These are phyloP conservation scores for Pharus latifolius DNA, from an alignment of 176 grass and related monocot genomes.

Conservation along the genomic window DNA sequence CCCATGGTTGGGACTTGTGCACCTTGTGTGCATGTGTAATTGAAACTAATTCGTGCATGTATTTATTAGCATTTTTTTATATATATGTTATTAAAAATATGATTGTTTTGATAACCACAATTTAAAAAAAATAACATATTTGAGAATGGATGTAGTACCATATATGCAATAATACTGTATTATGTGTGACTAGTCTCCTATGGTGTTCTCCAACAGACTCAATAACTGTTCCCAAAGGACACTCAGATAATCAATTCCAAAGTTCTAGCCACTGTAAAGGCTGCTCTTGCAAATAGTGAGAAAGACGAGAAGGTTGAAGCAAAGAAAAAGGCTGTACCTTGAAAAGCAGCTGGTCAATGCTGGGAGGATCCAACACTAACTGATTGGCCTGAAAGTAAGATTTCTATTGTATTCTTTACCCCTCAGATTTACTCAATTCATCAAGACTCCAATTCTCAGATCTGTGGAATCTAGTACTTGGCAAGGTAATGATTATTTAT, in stretches of 20 bases:
- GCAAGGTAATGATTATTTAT: neutral
- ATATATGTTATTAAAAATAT: too few species aligned
- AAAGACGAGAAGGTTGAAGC: slow-evolving; percentile 38
- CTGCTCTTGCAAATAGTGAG: slow-evolving; percentile 42
- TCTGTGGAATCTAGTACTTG: neutral
- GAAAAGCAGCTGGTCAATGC: slow-evolving; percentile 71
- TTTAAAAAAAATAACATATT: too few species aligned
- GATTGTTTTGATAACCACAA: too few species aligned
- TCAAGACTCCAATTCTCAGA: neutral
- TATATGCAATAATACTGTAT: neutral
- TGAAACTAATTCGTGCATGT: too few species aligned
- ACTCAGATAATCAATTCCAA: slow-evolving; percentile 47
- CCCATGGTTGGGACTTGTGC: too few species aligned
- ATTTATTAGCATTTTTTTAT: too few species aligned
- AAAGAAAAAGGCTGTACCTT: slow-evolving; percentile 55
- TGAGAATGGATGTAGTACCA: too few species aligned
- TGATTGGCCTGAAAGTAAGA: slow-evolving; percentile 84
- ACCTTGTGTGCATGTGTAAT: too few species aligned
- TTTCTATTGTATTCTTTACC: neutral
- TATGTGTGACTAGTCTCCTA: neutral
- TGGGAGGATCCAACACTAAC: slow-evolving; percentile 73
- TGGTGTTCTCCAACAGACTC: slow-evolving; percentile 14
- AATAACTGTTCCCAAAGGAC: slow-evolving; percentile 63
- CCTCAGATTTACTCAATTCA: neutral
- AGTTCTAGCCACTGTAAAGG: slow-evolving; percentile 59